A percentile compares a stretch with the other conserved stretches of the same genome.
These are phyloP conservation scores for Extremus antarcticus DNA, from an alignment of 495 filamentous ascomycete species.

Conservation along the genomic window DNA sequence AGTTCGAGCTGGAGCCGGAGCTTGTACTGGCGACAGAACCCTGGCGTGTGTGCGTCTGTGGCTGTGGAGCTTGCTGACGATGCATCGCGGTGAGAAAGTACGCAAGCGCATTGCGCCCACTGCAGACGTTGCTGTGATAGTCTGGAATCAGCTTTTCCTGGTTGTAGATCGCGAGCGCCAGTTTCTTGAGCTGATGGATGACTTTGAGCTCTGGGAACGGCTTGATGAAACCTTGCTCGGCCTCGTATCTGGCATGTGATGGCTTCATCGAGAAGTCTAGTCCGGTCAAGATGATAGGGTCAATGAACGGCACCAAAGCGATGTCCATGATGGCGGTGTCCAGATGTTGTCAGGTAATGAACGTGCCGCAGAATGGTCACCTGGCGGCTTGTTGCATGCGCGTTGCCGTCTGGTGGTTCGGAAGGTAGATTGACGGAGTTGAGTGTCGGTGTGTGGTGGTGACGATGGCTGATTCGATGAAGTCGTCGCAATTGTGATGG, in stretches of 20 bases:
- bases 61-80: background rate
- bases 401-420: background rate
- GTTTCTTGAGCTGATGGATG: background rate
- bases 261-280: background rate
- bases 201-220: slow-evolving; percentile 1
- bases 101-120: background rate
- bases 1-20: background rate
- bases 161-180: background rate
- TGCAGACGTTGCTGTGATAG: slow-evolving; percentile 3
- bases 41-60: background rate
- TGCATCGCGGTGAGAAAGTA: slow-evolving; percentile 4
- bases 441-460: background rate
- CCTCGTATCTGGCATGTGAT: background rate
- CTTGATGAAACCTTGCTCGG: background rate
- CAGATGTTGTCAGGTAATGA: background rate
- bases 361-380: background rate
- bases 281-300: background rate
- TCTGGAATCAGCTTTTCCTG: background rate
- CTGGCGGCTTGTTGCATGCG: background rate
- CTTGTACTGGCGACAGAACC: background rate
- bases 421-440: too few species aligned
- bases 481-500: background rate
- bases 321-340: background rate
- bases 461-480: background rate
- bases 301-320: background rate